Base-by-base conservation (phyloP, 768 basidiomycete species). In the Boletus barrowsii region DNA sequence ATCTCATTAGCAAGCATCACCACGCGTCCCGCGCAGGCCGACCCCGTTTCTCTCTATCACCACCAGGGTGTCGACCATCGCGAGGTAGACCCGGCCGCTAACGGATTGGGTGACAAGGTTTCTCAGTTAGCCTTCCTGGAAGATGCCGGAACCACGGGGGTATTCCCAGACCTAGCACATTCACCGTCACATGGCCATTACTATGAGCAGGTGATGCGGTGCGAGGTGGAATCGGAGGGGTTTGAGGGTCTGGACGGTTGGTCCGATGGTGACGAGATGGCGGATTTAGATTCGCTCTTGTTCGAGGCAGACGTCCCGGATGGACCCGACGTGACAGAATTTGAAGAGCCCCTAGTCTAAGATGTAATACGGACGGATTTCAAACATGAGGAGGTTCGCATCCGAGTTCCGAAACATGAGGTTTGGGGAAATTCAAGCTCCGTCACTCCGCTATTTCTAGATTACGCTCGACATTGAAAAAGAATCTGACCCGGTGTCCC, bases 341-440 rank as follows among this genome's bases (percentile, higher is more conserved):
- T 47, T 4, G 57, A 58, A 8, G 45, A 53, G 26, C 33, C 33
- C 20, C 45, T 60, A 35, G 47, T 44, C 41, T 47, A 52, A 24
- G 39, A 47, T 46, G 48, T 46, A 55, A 52, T 62, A 20, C 14
- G 10, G 59, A 41, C 17, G 17, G 35, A 62, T 61, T 64, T 53
- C 49, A 56, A 61, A 68, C 62, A 37, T 39, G 58, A 44, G 61
- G 58, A 48, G 45, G 46, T n/a, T 10, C 1, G 37, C 43, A 47
- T 66, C 64, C 64, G 64, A 64, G 49, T 54, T 67, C 58, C 68
- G 66, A 68, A 57, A 70, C 68, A 69, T 69, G 64, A 71, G 64
- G 64, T 32, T 20, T 8, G 1, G 11, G 15, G 7, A 5, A 18
- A 56, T 68, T 67, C 0, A 63, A 42, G 60, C 60, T 62, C 69